Base-by-base conservation (phyloP, 2,329 filamentous ascomycete genomes). In the Stachybotrys echinatus region DNA sequence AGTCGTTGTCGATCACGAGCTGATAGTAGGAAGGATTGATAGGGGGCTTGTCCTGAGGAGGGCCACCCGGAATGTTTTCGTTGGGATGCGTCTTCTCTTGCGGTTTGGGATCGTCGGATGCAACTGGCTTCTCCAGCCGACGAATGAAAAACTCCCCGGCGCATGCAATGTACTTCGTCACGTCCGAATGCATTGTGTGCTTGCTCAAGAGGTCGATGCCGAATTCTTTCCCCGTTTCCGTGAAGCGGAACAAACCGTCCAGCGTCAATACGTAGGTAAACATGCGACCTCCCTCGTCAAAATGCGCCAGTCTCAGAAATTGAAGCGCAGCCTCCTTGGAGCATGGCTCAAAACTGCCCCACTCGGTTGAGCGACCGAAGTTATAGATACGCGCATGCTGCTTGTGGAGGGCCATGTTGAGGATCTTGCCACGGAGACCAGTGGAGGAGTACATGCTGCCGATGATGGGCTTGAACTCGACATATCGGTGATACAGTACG, bases 161-260 rank as follows among this genome's bases (percentile, higher is more conserved):
- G 64, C 85, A 96, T 20, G 92, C 92, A 55, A 96, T 89, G 65
- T 96, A 96, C 2, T 89, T 87, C 34, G 85, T 88, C 2, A 96
- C 92, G 66, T 96, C 86, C 56, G 89, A 92, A 71, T 97, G 92
- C 90, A 97, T 96, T 39, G 90, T 95, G 68, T 97, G 92, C 66
- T 97, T 97, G 67, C 86, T 91, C 60, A 97, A 71, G 66, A 96
- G 75, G 69, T 96, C 92, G 60, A 97, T 90, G 48, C 92, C 90
- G 52, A 96, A 96, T 61, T 96, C 92, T 60, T 94, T 94, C 23
- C 92, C 92, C 0, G 92, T 97, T 68, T 96, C 92, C 1, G 92
- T 96, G 69, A 96, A 96, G 43, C 91, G 86, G 63, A 95, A 81
- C 48, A 92, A 77, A 5, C 87, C 88, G 62, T 97, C 92, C 6